Conservation (phyloP, 352 stramenopile species). For the Pythium volutum region DNA sequence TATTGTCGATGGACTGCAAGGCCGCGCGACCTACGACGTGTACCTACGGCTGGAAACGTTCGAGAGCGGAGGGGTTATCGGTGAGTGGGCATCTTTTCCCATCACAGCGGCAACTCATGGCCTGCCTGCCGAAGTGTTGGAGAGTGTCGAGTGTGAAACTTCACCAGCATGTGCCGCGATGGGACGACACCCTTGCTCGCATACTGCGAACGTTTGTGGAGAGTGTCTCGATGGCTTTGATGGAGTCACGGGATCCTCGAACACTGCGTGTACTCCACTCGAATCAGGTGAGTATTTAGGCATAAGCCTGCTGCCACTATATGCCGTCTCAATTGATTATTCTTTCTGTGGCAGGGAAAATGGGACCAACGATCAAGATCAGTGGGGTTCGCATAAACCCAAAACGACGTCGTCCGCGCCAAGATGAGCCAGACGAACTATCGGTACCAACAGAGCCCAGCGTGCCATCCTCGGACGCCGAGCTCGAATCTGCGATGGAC, state of each 20-base stretch:
- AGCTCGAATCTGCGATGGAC: neutral
- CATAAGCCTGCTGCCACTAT: neutral
- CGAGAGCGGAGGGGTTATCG: slow-evolving; percentile 64
- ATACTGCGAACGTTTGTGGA: slow-evolving; percentile 53
- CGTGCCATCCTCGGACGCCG: neutral
- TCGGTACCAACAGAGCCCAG: neutral
- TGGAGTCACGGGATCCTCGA: slow-evolving; percentile 31
- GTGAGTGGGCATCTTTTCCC: slow-evolving; percentile 46
- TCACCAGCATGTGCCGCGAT: slow-evolving; percentile 42
- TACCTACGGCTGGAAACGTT: slow-evolving; percentile 76
- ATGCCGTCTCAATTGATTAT: neutral
- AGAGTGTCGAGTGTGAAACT: slow-evolving; percentile 52
- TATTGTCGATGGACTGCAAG: slow-evolving; percentile 43
- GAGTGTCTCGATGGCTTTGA: slow-evolving; percentile 64
- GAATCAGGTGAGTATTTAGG: slow-evolving; percentile 4
- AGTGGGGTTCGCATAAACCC: slow-evolving; percentile 64
- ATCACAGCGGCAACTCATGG: slow-evolving; percentile 57
- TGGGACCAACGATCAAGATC: slow-evolving; percentile 49
- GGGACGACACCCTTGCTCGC: slow-evolving; percentile 51
- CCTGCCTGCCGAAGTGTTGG: slow-evolving; percentile 59
- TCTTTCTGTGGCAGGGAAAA: slow-evolving; percentile 2
- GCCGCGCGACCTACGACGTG: slow-evolving; percentile 64
- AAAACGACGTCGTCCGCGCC: slow-evolving; percentile 3
- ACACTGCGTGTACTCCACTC: slow-evolving; percentile 34
- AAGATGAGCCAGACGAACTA: neutral